phyloP scores from a whole-genome alignment of 2,329 filamentous ascomycete species.

The Trichoderma oligosporum region DNA sequence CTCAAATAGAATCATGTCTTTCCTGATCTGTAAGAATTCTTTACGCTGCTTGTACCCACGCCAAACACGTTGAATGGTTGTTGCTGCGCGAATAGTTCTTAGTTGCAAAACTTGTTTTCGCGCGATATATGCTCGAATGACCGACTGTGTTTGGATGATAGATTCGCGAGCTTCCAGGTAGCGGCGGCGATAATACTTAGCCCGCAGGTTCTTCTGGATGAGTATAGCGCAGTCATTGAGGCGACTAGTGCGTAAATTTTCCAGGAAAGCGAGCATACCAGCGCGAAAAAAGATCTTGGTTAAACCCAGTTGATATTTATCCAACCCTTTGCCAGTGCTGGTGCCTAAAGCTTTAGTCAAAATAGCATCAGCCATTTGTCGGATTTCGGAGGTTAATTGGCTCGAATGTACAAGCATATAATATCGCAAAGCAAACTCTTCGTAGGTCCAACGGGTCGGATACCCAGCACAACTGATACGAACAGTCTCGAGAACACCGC shows the following conservation, averaged over 20 bases:
- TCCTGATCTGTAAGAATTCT: constrained; percentile 71
- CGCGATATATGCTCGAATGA: constrained; percentile 72
- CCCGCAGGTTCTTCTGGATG: constrained; percentile 97
- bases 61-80: constrained; percentile 93
- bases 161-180: constrained; percentile 84
- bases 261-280: constrained; percentile 96
- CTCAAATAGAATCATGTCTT: constrained; percentile 83
- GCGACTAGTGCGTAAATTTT: constrained; percentile 85
- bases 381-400: constrained; percentile 90
- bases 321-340: constrained; percentile 66
- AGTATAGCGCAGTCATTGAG: constrained; percentile 93
- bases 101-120: constrained; percentile 75
- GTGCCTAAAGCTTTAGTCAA: constrained; percentile 81
- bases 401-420: constrained; percentile 94
- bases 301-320: constrained; percentile 96
- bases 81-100: constrained; percentile 80
- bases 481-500: constrained; percentile 97
- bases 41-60: constrained; percentile 86
- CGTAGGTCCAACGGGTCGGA: constrained; percentile 96
- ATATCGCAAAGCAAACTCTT: constrained; percentile 95
- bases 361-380: constrained; percentile 90
- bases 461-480: constrained; percentile 97
- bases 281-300: constrained; percentile 99
- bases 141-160: constrained; percentile 75
- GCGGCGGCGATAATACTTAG: constrained; percentile 89